Percentiles rank a stretch among this genome's conserved stretches.
phyloP scores from a whole-genome alignment of 2,329 filamentous ascomycete species.

The Esteya vermicola region DNA sequence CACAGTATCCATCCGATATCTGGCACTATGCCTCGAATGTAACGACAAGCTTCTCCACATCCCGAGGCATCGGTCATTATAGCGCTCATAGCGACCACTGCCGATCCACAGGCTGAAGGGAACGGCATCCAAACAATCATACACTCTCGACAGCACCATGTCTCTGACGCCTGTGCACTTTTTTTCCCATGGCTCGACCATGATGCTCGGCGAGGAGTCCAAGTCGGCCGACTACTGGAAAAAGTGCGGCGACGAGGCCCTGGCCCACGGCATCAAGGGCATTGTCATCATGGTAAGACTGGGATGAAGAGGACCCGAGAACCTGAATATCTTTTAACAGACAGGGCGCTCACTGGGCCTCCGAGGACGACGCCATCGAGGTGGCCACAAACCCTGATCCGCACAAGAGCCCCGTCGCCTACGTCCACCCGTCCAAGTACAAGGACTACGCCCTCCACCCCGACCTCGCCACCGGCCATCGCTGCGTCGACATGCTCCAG shows the following conservation, averaged over 20 bases:
- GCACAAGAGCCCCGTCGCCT: constrained; percentile 48
- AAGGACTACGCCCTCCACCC: constrained; percentile 44
- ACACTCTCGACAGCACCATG: constrained; percentile 2
- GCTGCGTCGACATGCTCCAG: constrained; percentile 34
- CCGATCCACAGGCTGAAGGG: too few relatives aligned
- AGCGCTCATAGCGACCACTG: too few relatives aligned
- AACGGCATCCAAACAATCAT: too few relatives aligned
- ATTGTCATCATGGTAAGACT: constrained; percentile 46
- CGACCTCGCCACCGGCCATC: constrained; percentile 37
- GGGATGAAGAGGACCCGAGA: constrained; percentile 3
- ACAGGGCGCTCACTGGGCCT: constrained; percentile 53
- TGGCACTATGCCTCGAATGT: too few relatives aligned
- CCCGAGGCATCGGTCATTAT: too few relatives aligned
- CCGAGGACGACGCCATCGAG: constrained; percentile 38
- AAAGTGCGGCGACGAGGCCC: constrained; percentile 46
- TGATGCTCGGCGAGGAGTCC: constrained; percentile 56
- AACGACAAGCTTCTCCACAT: too few relatives aligned
- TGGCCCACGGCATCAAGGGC: constrained; percentile 43
- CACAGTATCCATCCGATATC: too few relatives aligned
- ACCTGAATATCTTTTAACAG: not conserved
- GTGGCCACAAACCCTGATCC: constrained; percentile 47
- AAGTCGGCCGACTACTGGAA: constrained; percentile 52
- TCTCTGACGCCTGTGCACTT: constrained; percentile 40
- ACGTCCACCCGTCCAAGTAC: constrained; percentile 53
- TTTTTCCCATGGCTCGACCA: constrained; percentile 58